phyloP scores from a whole-genome alignment of 768 basidiomycete species.

The Auriculariales sp. region DNA sequence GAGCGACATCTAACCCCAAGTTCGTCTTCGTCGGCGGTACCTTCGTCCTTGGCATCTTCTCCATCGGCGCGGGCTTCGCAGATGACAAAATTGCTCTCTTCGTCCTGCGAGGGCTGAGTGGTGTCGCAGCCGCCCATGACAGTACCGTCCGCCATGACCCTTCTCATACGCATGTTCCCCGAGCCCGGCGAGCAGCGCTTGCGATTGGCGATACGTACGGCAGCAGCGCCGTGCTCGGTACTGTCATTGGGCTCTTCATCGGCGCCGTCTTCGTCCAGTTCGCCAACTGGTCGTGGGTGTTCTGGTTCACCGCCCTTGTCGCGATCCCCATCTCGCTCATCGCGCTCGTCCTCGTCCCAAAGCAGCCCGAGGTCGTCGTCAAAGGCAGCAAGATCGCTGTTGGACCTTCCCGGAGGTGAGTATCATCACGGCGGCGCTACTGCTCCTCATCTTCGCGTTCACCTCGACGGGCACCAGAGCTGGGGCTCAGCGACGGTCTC shows the following conservation, averaged over 20 bases:
- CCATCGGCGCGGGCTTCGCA: conserved; percentile 32
- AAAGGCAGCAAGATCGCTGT: neutral
- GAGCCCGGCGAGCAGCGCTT: conserved; percentile 28
- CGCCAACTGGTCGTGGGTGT: conserved; percentile 34
- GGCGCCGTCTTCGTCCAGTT: conserved; percentile 27
- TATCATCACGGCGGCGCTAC: conserved; percentile 19
- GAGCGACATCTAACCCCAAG: neutral
- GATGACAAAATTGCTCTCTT: conserved; percentile 31
- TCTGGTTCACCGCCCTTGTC: conserved; percentile 31
- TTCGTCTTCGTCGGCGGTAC: conserved; percentile 27
- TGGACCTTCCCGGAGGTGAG: conserved; percentile 11
- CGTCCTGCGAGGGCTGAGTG: conserved; percentile 31
- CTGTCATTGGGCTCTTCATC: conserved; percentile 26
- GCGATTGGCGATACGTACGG: conserved; percentile 32
- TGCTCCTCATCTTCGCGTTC: conserved; percentile 21
- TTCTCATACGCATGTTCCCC: conserved; percentile 36
- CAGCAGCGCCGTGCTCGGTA: conserved; percentile 28
- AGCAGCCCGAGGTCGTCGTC: conserved; percentile 2
- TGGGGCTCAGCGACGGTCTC: conserved; percentile 34
- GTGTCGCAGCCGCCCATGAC: conserved; percentile 29
- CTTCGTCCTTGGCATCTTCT: conserved; percentile 25
- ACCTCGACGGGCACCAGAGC: conserved; percentile 33
- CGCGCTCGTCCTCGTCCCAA: conserved; percentile 21
- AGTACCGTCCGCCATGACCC: conserved; percentile 32
- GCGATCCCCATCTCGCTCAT: conserved; percentile 18